Percentiles rank a stretch among this genome's conserved stretches.
Evolutionary conservation across 2,329 filamentous ascomycete genomes (phyloP).

Genomic region (Colletotrichum horii): DNA sequence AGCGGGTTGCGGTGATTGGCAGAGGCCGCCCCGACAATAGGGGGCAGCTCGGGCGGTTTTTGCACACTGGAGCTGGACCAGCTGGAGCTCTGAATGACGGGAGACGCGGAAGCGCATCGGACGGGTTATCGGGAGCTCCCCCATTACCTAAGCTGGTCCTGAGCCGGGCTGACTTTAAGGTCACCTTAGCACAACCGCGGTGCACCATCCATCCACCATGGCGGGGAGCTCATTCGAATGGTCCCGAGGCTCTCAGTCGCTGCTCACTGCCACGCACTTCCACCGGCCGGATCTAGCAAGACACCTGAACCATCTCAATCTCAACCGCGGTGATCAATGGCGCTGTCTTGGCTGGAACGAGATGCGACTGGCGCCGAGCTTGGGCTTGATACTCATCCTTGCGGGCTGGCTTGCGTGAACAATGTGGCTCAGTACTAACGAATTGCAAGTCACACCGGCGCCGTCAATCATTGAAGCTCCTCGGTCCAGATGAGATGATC

Average conservation of each 20-base stretch:
- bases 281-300: background rate
- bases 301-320: background rate
- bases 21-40: background rate
- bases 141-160: background rate
- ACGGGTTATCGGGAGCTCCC: background rate
- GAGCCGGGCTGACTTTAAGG: background rate
- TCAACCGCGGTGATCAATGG: background rate
- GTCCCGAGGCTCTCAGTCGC: background rate
- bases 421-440: background rate
- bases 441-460: background rate
- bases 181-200: background rate
- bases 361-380: background rate
- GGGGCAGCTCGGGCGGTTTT: background rate
- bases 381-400: background rate
- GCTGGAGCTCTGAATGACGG: background rate
- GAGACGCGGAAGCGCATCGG: background rate
- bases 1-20: conserved; percentile 4
- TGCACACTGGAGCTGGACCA: background rate
- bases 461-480: background rate
- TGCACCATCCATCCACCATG: background rate
- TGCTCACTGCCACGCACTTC: background rate
- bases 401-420: background rate
- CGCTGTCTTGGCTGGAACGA: background rate
- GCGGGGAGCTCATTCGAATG: background rate
- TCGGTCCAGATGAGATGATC: background rate